Evolutionary conservation across 345 rosid species (phyloP), one percentile per base, ranked within the genome.

Genomic region (Rhodomyrtus tomentosa): DNA sequence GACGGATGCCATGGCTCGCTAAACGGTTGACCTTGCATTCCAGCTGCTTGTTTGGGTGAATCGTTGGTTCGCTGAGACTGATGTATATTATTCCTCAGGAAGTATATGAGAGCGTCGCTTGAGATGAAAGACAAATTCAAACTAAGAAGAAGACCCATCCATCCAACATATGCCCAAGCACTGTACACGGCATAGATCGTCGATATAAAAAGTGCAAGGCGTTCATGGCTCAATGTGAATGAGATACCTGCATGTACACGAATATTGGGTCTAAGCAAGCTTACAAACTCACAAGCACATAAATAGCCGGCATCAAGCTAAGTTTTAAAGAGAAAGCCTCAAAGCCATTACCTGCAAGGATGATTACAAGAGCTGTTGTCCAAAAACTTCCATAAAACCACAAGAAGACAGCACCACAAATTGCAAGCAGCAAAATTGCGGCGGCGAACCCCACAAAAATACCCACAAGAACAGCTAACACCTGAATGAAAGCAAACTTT

Each of bases 371-470:
- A 53, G 92, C 82, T 42, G 99, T 94, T 81, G 92, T 93, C 99
- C 99, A 95, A 88, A 95, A 94, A 89, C 99, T 95, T 91, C 99
- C 99, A 90, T 93, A 95, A 82, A 93, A 89, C 98, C 99, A 95
- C 45, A 95, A 87, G 76, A 95, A 89, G 92, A 92, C 82, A 42
- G 89, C 85, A 83, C 96, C 98, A 86, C 89, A 90, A 84, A 92
- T 82, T 86, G 93, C 94, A 88, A 94, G 90, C 59, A 92, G 87
- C 58, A 95, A 55, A 72, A 95, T 85, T 48, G 94, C 96, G 85
- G 93, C 83, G 84, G 91, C 88, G 32, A 94, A 90, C 84, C 98
- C 98, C 40, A 93, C 81, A 86, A 95, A 92, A 90, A 93, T 87
- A 38, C 95, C 91, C 85, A 88, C 84, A 82, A 94, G 85, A 84